phyloP scores from a whole-genome alignment of 2,329 filamentous ascomycete genomes.

The Pseudomassariella vexata region DNA sequence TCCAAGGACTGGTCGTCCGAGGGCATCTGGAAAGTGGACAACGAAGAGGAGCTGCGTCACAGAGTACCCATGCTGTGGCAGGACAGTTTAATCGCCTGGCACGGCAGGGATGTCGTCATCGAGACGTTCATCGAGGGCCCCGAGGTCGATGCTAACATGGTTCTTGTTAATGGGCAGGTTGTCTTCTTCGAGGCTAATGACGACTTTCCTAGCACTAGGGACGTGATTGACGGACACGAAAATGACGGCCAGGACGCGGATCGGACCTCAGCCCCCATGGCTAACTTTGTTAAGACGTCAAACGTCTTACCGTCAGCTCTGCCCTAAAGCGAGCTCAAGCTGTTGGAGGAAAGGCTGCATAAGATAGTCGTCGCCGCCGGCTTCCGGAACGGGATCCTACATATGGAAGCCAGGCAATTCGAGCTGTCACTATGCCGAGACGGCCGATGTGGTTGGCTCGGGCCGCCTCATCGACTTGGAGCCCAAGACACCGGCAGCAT shows the following conservation, averaged over 20 bases:
- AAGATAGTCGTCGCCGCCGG: conserved; percentile 14
- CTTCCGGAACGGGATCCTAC: conserved; percentile 18
- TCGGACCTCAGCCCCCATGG: background rate
- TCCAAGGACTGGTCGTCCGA: conserved; percentile 20
- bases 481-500: background rate
- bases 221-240: conserved; percentile 8
- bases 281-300: conserved; percentile 18
- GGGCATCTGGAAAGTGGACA: conserved; percentile 18
- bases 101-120: conserved; percentile 15
- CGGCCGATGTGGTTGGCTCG: no score
- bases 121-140: conserved; percentile 21
- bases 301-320: conserved; percentile 21
- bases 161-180: conserved; percentile 18
- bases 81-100: conserved; percentile 6
- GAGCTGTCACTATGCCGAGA: conserved; percentile 12
- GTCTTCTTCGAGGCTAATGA: conserved; percentile 22
- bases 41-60: conserved; percentile 10
- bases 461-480: conserved; percentile 10
- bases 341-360: conserved; percentile 12
- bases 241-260: conserved; percentile 7
- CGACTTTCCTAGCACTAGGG: conserved; percentile 21
- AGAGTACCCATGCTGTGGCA: conserved; percentile 3
- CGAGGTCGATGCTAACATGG: conserved; percentile 21
- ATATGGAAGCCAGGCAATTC: conserved; percentile 20
- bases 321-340: conserved; percentile 14